These are phyloP conservation scores for Apostasia shenzhenica DNA, from an alignment of 106 monocot species.

Conservation along the genomic window DNA sequence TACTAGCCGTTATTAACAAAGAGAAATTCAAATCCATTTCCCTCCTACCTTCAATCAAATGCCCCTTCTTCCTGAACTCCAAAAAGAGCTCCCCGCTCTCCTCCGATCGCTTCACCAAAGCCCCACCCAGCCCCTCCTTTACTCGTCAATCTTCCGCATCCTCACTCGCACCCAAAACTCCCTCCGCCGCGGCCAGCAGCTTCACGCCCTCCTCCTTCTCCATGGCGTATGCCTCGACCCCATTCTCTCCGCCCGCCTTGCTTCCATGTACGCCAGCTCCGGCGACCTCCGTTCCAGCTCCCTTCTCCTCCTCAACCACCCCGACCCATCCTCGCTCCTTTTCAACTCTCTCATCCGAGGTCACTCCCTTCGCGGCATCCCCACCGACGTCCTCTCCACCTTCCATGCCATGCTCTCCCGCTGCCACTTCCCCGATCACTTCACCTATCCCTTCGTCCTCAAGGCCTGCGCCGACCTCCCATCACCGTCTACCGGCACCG, in stretches of 20 bases:
- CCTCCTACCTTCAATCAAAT: too few species aligned
- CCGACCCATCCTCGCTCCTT: slow-evolving; percentile 17
- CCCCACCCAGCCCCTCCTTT: slow-evolving; percentile 1
- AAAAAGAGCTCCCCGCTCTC: slow-evolving; percentile 9
- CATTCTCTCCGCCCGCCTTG: slow-evolving; percentile 13
- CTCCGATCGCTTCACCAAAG: slow-evolving; percentile 5
- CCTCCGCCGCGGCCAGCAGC: slow-evolving; percentile 19
- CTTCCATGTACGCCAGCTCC: slow-evolving; percentile 24
- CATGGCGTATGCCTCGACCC: slow-evolving; percentile 4
- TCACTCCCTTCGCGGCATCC: slow-evolving; percentile 19
- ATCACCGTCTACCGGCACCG: slow-evolving; percentile 8
- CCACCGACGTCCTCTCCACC: slow-evolving; percentile 15
- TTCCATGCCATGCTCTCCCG: slow-evolving; percentile 18
- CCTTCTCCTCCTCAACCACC: slow-evolving; percentile 4
- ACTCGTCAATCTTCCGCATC: slow-evolving; percentile 9
- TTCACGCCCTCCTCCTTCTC: slow-evolving; percentile 32
- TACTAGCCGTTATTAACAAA: too few species aligned
- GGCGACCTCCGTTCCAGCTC: slow-evolving; percentile 21
- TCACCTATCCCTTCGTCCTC: slow-evolving; percentile 63
- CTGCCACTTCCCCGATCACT: slow-evolving; percentile 46
- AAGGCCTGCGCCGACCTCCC: slow-evolving; percentile 36
- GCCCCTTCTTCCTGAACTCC: neutral
- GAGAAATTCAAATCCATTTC: too few species aligned
- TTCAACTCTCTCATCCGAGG: slow-evolving; percentile 45
- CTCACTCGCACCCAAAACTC: slow-evolving; percentile 7